Evolutionary conservation across 441 rosid species (phyloP), one percentile per base, ranked within the genome.

Genomic region (Mallotus repandus): DNA sequence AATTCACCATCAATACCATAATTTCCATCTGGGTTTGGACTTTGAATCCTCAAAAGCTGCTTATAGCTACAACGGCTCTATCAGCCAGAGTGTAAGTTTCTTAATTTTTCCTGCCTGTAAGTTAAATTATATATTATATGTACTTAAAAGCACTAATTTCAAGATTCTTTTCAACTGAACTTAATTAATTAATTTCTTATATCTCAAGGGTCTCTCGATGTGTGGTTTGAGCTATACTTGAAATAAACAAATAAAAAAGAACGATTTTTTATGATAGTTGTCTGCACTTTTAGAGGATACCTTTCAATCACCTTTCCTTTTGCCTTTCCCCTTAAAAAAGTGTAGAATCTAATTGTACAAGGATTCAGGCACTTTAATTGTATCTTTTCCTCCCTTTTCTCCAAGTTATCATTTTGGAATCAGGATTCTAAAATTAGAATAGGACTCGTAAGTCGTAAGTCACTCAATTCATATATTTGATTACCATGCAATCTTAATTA

Each of bases 21-120:
- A 60, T 68, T 83, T 85, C 67, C 91, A 84, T n/a, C 63, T 84
- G 71, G 86, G 85, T 49, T 73, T 85, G 79, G 90, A 85, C n/a
- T 83, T 78, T 74, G 91, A 86, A 25, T 72, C 88, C 61, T 78
- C 91, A 22, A 85, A 79, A 80, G 45, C 86, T 52, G 76, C 79
- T 72, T 81, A 82, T 75, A 81, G 85, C 87, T 79, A 79, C 86
- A 82, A 76, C 18, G 74, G 77, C 68, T 90, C 88, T 53, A 64
- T 75, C 18, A 85, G 87, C 73, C 82, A 79, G 65, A 82, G 79
- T n/a, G 94, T 89, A 80, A 77, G 3, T 49, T 75, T 48, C 55
- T 69, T 63, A 43, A 41, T 46, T 61, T 41, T n/a, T 61, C 5
- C 45, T 29, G 2, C 19, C 29, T n/a, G n/a, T n/a, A n/a, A n/a